Evolutionary conservation across 2,329 filamentous ascomycete genomes (phyloP).

Genomic region (Colletotrichum paranaense): DNA sequence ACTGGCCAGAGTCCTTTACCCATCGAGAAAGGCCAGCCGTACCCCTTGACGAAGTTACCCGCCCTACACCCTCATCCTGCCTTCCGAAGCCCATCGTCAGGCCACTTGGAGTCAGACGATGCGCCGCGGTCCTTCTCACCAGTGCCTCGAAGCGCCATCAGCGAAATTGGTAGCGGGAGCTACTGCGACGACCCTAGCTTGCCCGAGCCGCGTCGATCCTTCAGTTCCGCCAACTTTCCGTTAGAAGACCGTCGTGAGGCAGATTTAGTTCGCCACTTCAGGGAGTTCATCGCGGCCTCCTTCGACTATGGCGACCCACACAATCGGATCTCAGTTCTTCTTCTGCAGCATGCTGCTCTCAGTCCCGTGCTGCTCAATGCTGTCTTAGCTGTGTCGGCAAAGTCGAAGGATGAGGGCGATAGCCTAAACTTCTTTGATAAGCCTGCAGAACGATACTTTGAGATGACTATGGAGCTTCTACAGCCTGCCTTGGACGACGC

Average conservation of each 20-base stretch:
- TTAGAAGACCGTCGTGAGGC: constrained; percentile 14
- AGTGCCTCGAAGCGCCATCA: not conserved
- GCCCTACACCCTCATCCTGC: constrained; percentile 1
- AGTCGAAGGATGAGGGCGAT: not conserved
- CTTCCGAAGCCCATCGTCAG: not conserved
- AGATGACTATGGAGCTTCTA: not conserved
- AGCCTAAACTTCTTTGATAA: constrained; percentile 14
- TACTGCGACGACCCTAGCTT: constrained; percentile 6
- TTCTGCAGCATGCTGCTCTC: constrained; percentile 3
- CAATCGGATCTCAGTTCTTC: not conserved
- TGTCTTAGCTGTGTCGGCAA: constrained; percentile 6
- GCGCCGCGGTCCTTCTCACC: not conserved
- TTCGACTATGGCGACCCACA: constrained; percentile 15
- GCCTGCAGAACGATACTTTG: constrained; percentile 8
- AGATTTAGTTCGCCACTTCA: not conserved
- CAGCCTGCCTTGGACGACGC: not conserved
- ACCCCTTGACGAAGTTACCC: not conserved
- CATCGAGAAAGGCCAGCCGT: not conserved
- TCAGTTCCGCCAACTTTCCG: not conserved
- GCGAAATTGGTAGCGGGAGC: constrained; percentile 13
- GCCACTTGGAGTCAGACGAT: not conserved
- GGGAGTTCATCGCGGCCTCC: not conserved
- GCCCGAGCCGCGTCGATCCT: constrained; percentile 6
- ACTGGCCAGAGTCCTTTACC: not conserved
- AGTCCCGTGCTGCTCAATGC: constrained; percentile 12